Evolutionary conservation across 208 protist genomes (phyloP).

Genomic region (Kentomonas sorsogonicus): DNA sequence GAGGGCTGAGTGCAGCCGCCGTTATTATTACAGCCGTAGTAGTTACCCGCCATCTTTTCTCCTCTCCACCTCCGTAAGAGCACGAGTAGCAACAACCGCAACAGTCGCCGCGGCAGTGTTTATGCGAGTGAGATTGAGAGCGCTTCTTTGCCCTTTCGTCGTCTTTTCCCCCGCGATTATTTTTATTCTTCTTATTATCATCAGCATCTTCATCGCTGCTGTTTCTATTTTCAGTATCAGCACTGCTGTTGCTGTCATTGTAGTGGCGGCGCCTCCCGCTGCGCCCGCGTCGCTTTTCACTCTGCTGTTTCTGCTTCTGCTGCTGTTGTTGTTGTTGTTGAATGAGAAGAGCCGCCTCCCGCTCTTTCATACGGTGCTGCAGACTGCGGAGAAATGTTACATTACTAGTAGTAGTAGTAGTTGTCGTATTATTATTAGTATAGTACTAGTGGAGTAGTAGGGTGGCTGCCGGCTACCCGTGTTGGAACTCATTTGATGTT

Average conservation of each 20-base stretch:
- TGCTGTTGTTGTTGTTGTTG: too few species aligned
- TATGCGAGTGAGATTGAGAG: too few species aligned
- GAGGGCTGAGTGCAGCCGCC: neutral
- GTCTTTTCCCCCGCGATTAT: neutral
- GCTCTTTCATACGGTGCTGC: conserved; percentile 4
- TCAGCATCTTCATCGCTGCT: neutral
- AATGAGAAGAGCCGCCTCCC: too few species aligned
- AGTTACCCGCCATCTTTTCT: too few species aligned
- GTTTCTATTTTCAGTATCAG: neutral
- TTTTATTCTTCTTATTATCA: conserved; percentile 7
- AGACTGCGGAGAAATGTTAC: neutral
- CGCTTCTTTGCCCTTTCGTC: neutral
- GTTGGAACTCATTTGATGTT: neutral
- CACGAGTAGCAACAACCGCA: too few species aligned
- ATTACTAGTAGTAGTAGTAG: neutral
- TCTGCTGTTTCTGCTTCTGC: too few species aligned
- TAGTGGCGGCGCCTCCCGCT: too few species aligned
- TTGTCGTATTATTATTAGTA: conserved; percentile 5
- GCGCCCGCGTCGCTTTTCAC: too few species aligned
- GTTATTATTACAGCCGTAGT: too few species aligned
- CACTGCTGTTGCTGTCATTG: neutral
- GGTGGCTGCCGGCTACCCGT: too few species aligned
- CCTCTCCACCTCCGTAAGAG: too few species aligned
- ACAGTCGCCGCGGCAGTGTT: too few species aligned
- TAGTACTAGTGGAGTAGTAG: neutral